Percentiles rank a stretch among this genome's conserved stretches.
Evolutionary conservation across 306 rosid genomes (phyloP).

Genomic region (Citrullus mucosospermus): DNA sequence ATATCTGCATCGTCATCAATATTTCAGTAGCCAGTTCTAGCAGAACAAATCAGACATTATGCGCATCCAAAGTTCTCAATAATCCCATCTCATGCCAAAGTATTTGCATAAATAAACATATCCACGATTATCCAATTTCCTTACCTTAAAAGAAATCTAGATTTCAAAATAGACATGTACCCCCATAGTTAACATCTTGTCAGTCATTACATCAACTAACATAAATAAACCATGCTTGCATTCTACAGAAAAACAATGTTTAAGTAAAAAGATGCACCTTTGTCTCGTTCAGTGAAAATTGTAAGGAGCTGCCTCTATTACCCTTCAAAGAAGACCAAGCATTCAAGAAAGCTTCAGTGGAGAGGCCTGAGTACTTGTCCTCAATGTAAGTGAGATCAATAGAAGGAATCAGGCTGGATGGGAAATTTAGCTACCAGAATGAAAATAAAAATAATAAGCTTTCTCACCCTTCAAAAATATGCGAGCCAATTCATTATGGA

Average conservation of each 20-base stretch:
- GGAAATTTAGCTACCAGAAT: constrained; percentile 51
- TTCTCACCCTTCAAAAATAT: neutral
- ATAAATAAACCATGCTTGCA: neutral
- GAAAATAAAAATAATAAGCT: neutral
- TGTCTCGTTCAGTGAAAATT: constrained; percentile 14
- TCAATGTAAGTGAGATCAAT: constrained; percentile 57
- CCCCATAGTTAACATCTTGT: neutral
- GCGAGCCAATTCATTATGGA: neutral
- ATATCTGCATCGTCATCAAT: constrained; percentile 46
- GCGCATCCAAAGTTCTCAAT: neutral
- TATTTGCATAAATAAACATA: neutral
- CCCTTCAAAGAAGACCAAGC: constrained; percentile 57
- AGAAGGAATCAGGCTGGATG: constrained; percentile 58
- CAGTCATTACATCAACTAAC: neutral
- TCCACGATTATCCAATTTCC: no score
- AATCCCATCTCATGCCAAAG: neutral
- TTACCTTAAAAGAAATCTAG: neutral
- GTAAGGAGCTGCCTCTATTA: constrained; percentile 10
- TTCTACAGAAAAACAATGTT: neutral
- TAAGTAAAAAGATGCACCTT: constrained; percentile 23
- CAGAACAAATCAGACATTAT: constrained; percentile 12
- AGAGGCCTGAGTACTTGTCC: constrained; percentile 49
- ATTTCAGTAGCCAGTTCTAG: constrained; percentile 7
- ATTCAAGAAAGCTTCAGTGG: constrained; percentile 36
- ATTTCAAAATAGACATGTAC: neutral